These are phyloP conservation scores for Phoma sp. DNA, from an alignment of 2,329 filamentous ascomycete species.

Conservation along the genomic window DNA sequence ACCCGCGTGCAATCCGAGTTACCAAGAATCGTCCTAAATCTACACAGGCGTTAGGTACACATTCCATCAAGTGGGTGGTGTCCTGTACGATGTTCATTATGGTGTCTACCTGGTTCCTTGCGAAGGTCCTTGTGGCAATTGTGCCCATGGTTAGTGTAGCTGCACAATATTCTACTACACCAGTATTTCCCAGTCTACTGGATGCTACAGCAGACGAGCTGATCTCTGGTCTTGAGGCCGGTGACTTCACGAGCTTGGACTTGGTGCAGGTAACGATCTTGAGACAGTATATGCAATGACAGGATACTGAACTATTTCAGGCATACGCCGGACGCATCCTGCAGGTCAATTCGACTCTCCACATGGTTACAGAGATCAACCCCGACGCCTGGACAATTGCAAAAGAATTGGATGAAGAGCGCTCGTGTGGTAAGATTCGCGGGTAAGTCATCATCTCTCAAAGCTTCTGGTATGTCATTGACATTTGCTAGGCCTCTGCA, in stretches of 20 bases:
- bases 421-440: conserved; percentile 53
- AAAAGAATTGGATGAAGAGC: conserved; percentile 54
- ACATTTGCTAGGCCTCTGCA: conserved; percentile 58
- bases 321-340: conserved; percentile 59
- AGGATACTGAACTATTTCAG: conserved; percentile 26
- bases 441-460: conserved; percentile 43
- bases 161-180: conserved; percentile 19
- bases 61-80: not conserved
- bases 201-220: conserved; percentile 61
- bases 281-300: not conserved
- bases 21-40: not conserved
- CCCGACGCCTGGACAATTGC: conserved; percentile 61
- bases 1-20: not conserved
- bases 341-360: conserved; percentile 60
- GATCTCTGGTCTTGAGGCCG: conserved; percentile 54
- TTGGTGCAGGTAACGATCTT: conserved; percentile 51
- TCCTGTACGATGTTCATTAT: conserved; percentile 19
- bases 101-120: conserved; percentile 27
- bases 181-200: conserved; percentile 50
- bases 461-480: not conserved
- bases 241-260: conserved; percentile 63
- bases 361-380: conserved; percentile 62
- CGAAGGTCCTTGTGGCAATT: conserved; percentile 26
- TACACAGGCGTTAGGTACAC: not conserved
- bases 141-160: conserved; percentile 24